phyloP scores from a whole-genome alignment of 768 basidiomycete species.

The Stropharia rugosoannulata region DNA sequence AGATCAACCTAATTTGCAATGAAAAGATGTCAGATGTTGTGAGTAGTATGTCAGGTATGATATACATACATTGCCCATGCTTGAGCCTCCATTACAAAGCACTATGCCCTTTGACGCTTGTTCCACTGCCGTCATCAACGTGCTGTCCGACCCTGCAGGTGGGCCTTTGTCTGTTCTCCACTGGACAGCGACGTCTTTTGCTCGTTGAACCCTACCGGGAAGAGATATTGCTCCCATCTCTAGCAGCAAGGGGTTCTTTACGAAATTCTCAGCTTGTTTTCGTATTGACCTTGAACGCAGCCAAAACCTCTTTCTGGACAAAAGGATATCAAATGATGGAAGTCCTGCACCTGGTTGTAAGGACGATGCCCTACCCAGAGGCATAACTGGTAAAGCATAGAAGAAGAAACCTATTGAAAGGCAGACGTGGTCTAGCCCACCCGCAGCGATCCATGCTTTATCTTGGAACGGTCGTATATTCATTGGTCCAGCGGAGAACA shows the following conservation, averaged over 20 bases:
- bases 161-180: conserved; percentile 14
- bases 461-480: conserved; percentile 53
- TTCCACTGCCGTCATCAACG: conserved; percentile 23
- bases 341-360: conserved; percentile 33
- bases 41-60: not conserved
- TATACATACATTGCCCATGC: conserved; percentile 39
- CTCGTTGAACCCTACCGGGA: conserved; percentile 23
- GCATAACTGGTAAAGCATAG: conserved; percentile 47
- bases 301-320: conserved; percentile 48
- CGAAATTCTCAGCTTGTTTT: conserved; percentile 29
- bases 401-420: conserved; percentile 42
- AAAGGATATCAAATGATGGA: conserved; percentile 39
- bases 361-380: conserved; percentile 27
- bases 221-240: conserved; percentile 32
- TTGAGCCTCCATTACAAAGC: conserved; percentile 32
- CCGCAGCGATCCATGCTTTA: conserved; percentile 40
- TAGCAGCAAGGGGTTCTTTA: conserved; percentile 45
- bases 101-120: conserved; percentile 24
- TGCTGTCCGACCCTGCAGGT: conserved; percentile 8
- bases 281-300: conserved; percentile 38
- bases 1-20: conserved; percentile 27
- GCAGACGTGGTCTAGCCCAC: conserved; percentile 44
- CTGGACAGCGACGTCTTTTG: conserved; percentile 13
- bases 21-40: not conserved
- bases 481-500: conserved; percentile 46